Evolutionary conservation across 202 grass and related monocot genomes (phyloP), one percentile per base, ranked within the genome.

Genomic region (Saccharum hybrid): DNA sequence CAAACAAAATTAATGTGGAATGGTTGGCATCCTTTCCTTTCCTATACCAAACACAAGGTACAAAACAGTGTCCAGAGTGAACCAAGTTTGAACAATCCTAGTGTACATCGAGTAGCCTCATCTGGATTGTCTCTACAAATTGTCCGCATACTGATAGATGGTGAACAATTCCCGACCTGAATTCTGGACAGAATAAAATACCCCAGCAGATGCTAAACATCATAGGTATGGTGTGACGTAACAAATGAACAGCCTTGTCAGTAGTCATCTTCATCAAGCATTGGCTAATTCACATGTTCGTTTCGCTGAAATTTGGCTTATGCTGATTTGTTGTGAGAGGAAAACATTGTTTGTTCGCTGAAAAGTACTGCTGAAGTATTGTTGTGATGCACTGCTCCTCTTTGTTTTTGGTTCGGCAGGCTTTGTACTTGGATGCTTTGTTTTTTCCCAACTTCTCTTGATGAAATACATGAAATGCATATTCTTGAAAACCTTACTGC

Each of bases 321-420:
- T 28, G 28, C 1, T 28, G 28, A 28, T 28, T 28, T 28, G 28
- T 28, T 28, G 1, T 28, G 28, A 28, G 28, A 28, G 28, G 28
- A 28, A 28, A 28, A 28, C 28, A 28, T 26, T 26, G 26, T 26
- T 26, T 28, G 28, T 28, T 28, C 28, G 28, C 28, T 28, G 28
- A 28, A 28, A 28, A 28, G 28, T 28, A 28, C 28, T 28, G 28
- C 28, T 28, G 1, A 28, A 28, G 28, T 28, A 28, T 1, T 28
- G 28, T 28, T 84, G 68, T 72, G 21, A 26, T 61, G 57, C 57
- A 56, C 56, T 40, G 59, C n/a, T 60, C 23, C 8, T 23, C 57
- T 60, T 60, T 23, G 57, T 23, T 23, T 26, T 60, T 60, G 57
- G 57, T 23, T 60, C 0, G 9, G 19, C 57, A 23, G 21, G 57